Evolutionary conservation across 2,329 filamentous ascomycete genomes (phyloP), one percentile per base, ranked within the genome.

Genomic region (Colletotrichum sp.): DNA sequence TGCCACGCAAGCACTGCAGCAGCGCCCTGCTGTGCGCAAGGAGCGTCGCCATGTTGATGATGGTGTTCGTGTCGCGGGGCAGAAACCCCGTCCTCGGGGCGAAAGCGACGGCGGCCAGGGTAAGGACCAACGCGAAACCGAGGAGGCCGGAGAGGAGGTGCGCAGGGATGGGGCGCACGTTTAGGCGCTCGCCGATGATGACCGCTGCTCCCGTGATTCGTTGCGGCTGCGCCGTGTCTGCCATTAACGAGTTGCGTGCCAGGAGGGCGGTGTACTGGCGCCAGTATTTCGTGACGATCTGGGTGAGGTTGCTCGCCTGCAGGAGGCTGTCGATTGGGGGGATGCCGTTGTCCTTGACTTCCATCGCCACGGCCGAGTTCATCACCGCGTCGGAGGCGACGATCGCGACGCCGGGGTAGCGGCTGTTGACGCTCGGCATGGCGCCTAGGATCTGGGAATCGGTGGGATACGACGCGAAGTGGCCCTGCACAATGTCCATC

Each of bases 21-120:
- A 86, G 79, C 8, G 80, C 75, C 5, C 81, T 81, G 64, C 84
- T 86, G 39, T 86, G 83, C 4, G 83, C 80, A 4, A 86, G 77
- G 15, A 86, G 79, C 3, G 84, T 80, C 0, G 84, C 85, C 74
- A 82, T 78, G 64, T 82, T 82, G 55, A 85, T 79, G 12, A 86
- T 80, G 4, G 82, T 83, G 19, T 79, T 81, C 0, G 84, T 83
- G 9, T 83, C 79, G 15, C 84, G 81, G 0, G 85, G 85, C 5
- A 86, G 79, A n/a, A 85, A 82, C 0, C 84, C 83, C 36, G 78
- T 78, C 30, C 48, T 81, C 0, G 85, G 84, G 15, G 82, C 79
- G 1, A 79, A 39, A n/a, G 78, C 78, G 2, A 82, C 76, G 1
- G 78, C 73, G 5, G 73, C 72, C 0, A 81, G 36, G 3, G 77